Evolutionary conservation across 1,284 basidiomycete species (phyloP).

Genomic region (Taiwanofungus camphoratus): DNA sequence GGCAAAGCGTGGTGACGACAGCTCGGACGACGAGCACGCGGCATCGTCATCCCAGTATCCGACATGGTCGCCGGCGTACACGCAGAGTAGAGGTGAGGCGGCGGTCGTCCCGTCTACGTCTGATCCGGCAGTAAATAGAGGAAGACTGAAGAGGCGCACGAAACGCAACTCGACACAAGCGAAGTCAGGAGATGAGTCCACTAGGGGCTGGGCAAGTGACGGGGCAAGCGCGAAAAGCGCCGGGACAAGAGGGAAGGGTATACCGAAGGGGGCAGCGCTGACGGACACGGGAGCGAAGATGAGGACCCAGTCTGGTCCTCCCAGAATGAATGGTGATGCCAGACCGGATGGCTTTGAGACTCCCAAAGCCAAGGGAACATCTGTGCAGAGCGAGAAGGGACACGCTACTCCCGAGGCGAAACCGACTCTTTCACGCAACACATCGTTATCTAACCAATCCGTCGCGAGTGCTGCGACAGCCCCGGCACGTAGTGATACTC

Average conservation of each 20-base stretch:
- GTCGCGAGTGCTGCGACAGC: slow-evolving; percentile 20
- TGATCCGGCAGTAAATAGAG: not conserved
- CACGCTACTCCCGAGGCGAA: slow-evolving; percentile 5
- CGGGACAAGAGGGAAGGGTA: slow-evolving; percentile 8
- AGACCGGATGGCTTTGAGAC: not conserved
- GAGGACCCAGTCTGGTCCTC: not conserved
- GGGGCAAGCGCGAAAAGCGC: slow-evolving; percentile 19
- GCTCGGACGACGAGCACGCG: slow-evolving; percentile 30
- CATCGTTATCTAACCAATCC: slow-evolving; percentile 27
- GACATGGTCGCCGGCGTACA: slow-evolving; percentile 4
- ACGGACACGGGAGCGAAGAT: too few relatives aligned
- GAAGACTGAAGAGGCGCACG: slow-evolving; percentile 20
- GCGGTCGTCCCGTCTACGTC: not conserved
- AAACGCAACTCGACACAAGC: slow-evolving; percentile 21
- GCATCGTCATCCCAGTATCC: slow-evolving; percentile 8
- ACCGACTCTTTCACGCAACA: slow-evolving; percentile 24
- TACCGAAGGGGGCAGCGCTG: too few relatives aligned
- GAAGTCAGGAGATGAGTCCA: slow-evolving; percentile 9
- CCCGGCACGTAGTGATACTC: slow-evolving; percentile 9
- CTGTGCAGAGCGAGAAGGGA: too few relatives aligned
- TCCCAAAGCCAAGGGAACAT: not conserved
- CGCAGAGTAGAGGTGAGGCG: not conserved
- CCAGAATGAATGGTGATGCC: slow-evolving; percentile 4
- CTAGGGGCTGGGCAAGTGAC: slow-evolving; percentile 29
- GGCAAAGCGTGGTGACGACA: slow-evolving; percentile 25